These are phyloP conservation scores for Porcisia hertigi DNA, from an alignment of 208 protist species.

Conservation along the genomic window DNA sequence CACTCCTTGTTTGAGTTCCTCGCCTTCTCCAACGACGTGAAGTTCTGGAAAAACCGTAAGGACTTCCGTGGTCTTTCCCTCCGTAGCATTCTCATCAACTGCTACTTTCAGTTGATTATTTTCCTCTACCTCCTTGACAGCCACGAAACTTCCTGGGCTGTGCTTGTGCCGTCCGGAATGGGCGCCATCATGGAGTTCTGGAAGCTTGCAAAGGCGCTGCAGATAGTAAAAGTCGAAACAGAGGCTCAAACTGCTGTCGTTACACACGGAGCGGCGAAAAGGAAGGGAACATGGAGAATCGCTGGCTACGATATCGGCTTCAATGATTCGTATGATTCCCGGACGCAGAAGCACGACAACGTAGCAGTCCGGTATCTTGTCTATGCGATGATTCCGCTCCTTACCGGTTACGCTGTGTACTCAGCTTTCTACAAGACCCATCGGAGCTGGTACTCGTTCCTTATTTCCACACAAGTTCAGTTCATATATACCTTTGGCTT, in stretches of 20 bases:
- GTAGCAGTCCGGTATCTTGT: slow-evolving; percentile 94
- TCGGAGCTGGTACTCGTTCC: slow-evolving; percentile 95
- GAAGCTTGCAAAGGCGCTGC: slow-evolving; percentile 94
- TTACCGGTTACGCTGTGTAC: slow-evolving; percentile 95
- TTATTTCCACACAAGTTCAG: slow-evolving; percentile 82
- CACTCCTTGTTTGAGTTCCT: slow-evolving; percentile 98
- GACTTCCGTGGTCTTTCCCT: slow-evolving; percentile 96
- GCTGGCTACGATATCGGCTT: slow-evolving; percentile 56
- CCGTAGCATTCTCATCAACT: slow-evolving; percentile 94
- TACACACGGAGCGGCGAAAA: not conserved
- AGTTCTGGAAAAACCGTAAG: slow-evolving; percentile 89
- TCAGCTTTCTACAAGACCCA: slow-evolving; percentile 94
- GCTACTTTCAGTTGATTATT: slow-evolving; percentile 94
- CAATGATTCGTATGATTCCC: slow-evolving; percentile 66
- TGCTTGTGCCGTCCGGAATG: slow-evolving; percentile 90
- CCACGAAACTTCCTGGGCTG: slow-evolving; percentile 93
- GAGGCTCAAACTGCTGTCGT: not conserved
- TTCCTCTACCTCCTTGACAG: slow-evolving; percentile 98
- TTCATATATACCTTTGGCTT: slow-evolving; percentile 96
- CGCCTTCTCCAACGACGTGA: slow-evolving; percentile 98
- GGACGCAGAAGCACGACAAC: slow-evolving; percentile 90
- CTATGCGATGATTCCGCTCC: slow-evolving; percentile 91
- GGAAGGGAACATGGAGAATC: slow-evolving; percentile 10
- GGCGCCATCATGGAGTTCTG: slow-evolving; percentile 95
- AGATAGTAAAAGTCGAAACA: slow-evolving; percentile 22